These are phyloP conservation scores for Colletotrichum chrysophilum DNA, from an alignment of 2,329 filamentous ascomycete genomes.

Conservation along the genomic window DNA sequence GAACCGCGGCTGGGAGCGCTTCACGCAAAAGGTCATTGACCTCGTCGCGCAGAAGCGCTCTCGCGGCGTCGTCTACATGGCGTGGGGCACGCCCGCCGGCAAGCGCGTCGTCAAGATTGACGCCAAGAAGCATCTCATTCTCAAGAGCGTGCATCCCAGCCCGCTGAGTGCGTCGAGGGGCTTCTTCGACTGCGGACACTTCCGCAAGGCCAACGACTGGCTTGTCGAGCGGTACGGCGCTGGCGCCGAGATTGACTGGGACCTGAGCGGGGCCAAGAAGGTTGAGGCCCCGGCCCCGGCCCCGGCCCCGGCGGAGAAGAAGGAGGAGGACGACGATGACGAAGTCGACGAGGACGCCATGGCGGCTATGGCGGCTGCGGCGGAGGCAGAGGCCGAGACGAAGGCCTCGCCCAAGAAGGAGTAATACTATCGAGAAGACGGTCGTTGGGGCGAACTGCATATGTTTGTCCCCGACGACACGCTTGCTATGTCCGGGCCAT, in stretches of 20 bases:
- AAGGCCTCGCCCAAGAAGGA: conserved; percentile 23
- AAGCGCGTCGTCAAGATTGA: conserved; percentile 80
- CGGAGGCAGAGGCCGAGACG: conserved; percentile 19
- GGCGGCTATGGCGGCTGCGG: not conserved
- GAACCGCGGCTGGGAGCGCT: conserved; percentile 87
- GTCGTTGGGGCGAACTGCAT: not conserved
- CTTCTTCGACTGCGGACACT: conserved; percentile 85
- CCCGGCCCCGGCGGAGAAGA: conserved; percentile 11
- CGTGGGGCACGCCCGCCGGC: conserved; percentile 88
- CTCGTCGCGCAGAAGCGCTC: conserved; percentile 78
- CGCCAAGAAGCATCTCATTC: conserved; percentile 75
- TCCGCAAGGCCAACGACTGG: conserved; percentile 86
- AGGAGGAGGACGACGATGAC: not conserved
- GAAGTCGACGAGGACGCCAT: conserved; percentile 8
- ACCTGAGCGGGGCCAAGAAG: conserved; percentile 44
- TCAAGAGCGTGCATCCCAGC: conserved; percentile 90
- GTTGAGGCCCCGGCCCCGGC: conserved; percentile 1
- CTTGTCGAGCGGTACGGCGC: conserved; percentile 77
- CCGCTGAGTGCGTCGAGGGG: conserved; percentile 85
- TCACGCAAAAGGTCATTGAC: conserved; percentile 93
- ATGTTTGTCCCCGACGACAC: not conserved
- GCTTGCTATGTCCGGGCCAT: not conserved
- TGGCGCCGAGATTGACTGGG: conserved; percentile 88
- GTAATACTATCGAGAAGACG: conserved; percentile 7
- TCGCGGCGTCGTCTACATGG: conserved; percentile 89